These are phyloP conservation scores for Coemansia sp. DNA, from an alignment of 192 early-diverging fungal species.

Conservation along the genomic window DNA sequence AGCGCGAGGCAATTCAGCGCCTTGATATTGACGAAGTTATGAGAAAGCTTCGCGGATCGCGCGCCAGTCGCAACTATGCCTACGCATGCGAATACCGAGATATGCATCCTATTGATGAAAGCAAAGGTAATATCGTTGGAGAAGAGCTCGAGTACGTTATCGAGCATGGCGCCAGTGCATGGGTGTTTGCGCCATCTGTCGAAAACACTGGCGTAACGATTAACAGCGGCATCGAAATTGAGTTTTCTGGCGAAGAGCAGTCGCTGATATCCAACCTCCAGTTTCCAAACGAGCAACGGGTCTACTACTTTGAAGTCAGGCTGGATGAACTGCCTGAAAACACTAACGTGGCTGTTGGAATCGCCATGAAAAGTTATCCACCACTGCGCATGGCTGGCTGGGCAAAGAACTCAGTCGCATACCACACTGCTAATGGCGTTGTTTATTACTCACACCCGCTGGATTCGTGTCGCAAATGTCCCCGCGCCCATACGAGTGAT, in stretches of 20 bases:
- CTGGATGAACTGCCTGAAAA: slow-evolving; percentile 54
- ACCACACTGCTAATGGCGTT: slow-evolving; percentile 62
- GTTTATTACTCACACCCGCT: slow-evolving; percentile 61
- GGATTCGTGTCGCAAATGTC: slow-evolving; percentile 54
- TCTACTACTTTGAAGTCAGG: slow-evolving; percentile 50
- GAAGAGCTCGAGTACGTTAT: slow-evolving; percentile 34
- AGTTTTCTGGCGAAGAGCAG: slow-evolving; percentile 35
- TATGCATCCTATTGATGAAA: slow-evolving; percentile 43
- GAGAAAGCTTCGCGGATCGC: slow-evolving; percentile 23
- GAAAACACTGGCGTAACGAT: slow-evolving; percentile 26
- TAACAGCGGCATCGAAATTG: slow-evolving; percentile 34
- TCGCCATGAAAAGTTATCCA: slow-evolving; percentile 66
- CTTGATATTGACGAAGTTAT: slow-evolving; percentile 33
- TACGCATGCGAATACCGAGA: slow-evolving; percentile 57
- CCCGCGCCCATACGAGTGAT: slow-evolving; percentile 59
- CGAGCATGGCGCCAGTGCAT: slow-evolving; percentile 44
- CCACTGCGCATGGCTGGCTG: slow-evolving; percentile 69
- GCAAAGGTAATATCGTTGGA: slow-evolving; percentile 27
- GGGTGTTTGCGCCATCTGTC: slow-evolving; percentile 29
- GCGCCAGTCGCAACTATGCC: slow-evolving; percentile 33
- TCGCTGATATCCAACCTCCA: slow-evolving; percentile 43
- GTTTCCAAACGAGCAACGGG: slow-evolving; percentile 50
- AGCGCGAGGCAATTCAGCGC: slow-evolving; percentile 19
- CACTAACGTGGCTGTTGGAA: slow-evolving; percentile 67
- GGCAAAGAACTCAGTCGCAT: slow-evolving; percentile 67